Conservation (phyloP, 768 basidiomycete genomes). For the Serendipita indica region DNA sequence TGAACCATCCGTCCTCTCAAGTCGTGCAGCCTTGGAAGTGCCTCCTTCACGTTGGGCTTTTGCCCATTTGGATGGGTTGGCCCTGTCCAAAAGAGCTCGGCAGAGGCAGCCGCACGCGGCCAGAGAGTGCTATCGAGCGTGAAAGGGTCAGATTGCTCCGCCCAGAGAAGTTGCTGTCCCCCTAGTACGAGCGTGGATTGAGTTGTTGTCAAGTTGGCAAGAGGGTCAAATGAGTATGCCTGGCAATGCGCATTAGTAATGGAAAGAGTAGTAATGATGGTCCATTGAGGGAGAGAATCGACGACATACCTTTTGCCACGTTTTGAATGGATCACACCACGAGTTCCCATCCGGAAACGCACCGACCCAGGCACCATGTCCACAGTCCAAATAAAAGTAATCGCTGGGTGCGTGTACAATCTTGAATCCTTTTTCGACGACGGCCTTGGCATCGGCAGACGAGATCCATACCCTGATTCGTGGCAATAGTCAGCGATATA, state of each 20-base stretch:
- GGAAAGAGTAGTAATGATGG: conserved; percentile 10
- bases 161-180: conserved; percentile 59
- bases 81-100: conserved; percentile 69
- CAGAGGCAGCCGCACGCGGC: conserved; percentile 57
- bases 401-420: conserved; percentile 58
- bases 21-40: conserved; percentile 54
- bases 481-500: conserved; percentile 1
- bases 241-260: conserved; percentile 22
- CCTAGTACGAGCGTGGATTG: conserved; percentile 49
- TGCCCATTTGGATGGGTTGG: conserved; percentile 21
- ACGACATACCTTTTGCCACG: conserved; percentile 51
- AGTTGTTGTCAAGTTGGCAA: conserved; percentile 34
- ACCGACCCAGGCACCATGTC: conserved; percentile 57
- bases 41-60: conserved; percentile 28
- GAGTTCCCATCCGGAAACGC: conserved; percentile 22
- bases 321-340: conserved; percentile 71
- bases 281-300: not conserved
- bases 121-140: conserved; percentile 56
- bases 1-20: conserved; percentile 42
- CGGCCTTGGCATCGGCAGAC: conserved; percentile 40
- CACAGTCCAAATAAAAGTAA: conserved; percentile 74
- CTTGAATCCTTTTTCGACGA: conserved; percentile 43
- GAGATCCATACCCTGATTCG: conserved; percentile 53
- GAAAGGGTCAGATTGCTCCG: conserved; percentile 53
- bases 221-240: conserved; percentile 60